Evolutionary conservation across 2,329 filamentous ascomycete genomes (phyloP).

Genomic region (Fusarium austroafricanum): DNA sequence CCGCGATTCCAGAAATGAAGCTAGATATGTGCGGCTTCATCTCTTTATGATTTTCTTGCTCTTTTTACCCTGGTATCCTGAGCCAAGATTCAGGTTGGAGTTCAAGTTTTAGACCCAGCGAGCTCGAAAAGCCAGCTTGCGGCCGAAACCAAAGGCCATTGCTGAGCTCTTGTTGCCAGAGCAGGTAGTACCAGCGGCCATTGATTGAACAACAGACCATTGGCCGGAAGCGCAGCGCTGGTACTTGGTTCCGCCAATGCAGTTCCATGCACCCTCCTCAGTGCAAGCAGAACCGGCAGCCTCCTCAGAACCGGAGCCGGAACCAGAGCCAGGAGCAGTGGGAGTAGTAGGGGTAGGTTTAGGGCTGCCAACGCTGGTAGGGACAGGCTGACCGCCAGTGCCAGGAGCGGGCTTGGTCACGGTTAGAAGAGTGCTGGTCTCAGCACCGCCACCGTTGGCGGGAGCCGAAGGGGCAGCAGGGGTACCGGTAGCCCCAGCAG

Average conservation of each 20-base stretch:
- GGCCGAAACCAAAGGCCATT: conserved; percentile 40
- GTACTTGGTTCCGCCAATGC: conserved; percentile 65
- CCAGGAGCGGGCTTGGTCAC: conserved; percentile 39
- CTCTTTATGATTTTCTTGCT: not conserved
- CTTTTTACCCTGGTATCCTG: conserved; percentile 19
- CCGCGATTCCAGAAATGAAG: conserved; percentile 19
- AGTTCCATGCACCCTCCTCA: conserved; percentile 69
- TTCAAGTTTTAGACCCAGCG: conserved; percentile 25
- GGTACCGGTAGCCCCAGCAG: conserved; percentile 40
- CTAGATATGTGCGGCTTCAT: conserved; percentile 11
- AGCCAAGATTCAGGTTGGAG: not conserved
- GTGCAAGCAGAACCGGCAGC: conserved; percentile 59
- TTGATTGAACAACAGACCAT: conserved; percentile 62
- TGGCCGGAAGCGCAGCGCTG: conserved; percentile 71
- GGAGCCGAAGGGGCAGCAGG: conserved; percentile 40
- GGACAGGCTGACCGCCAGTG: conserved; percentile 21
- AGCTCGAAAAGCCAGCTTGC: conserved; percentile 35
- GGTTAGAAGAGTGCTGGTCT: conserved; percentile 41
- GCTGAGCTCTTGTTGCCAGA: conserved; percentile 43
- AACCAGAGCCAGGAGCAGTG: conserved; percentile 34
- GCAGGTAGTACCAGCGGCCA: conserved; percentile 68
- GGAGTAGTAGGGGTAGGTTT: conserved; percentile 29
- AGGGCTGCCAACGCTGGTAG: conserved; percentile 27
- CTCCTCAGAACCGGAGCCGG: conserved; percentile 47
- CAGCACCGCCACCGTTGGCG: conserved; percentile 13